phyloP scores from a whole-genome alignment of 2,329 filamentous ascomycete species.

The Thelonectria olida region DNA sequence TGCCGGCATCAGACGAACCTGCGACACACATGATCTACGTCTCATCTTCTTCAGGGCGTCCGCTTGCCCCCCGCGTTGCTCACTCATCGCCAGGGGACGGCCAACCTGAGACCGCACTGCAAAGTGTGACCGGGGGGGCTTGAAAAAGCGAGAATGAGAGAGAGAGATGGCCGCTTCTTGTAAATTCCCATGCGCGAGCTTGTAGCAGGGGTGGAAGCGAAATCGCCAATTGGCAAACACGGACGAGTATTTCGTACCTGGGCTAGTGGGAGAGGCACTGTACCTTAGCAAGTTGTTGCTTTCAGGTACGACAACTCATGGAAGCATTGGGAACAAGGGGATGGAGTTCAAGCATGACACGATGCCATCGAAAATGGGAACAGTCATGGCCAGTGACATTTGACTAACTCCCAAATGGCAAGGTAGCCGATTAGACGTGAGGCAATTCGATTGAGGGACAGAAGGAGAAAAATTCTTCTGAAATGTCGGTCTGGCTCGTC shows the following conservation, averaged over 20 bases:
- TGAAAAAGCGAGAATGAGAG: constrained; percentile 15
- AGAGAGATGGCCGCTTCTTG: constrained; percentile 28
- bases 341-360: background rate
- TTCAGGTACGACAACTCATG: no score
- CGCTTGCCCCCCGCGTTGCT: constrained; percentile 28
- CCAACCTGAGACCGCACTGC: constrained; percentile 38
- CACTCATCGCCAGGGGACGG: constrained; percentile 18
- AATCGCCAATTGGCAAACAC: background rate
- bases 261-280: constrained; percentile 10
- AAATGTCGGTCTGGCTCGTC: constrained; percentile 39
- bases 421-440: background rate
- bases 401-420: no score
- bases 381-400: no score
- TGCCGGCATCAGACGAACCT: constrained; percentile 35
- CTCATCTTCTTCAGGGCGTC: constrained; percentile 28
- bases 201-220: constrained; percentile 23
- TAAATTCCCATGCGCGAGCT: constrained; percentile 35
- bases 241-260: no score
- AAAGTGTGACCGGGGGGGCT: constrained; percentile 12
- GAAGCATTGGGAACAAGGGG: background rate
- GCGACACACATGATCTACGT: constrained; percentile 33
- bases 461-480: background rate
- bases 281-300: background rate
- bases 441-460: background rate
- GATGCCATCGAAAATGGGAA: constrained; percentile 16